Base-by-base conservation (phyloP, 495 filamentous ascomycete species). In the Xylaria venustula region DNA sequence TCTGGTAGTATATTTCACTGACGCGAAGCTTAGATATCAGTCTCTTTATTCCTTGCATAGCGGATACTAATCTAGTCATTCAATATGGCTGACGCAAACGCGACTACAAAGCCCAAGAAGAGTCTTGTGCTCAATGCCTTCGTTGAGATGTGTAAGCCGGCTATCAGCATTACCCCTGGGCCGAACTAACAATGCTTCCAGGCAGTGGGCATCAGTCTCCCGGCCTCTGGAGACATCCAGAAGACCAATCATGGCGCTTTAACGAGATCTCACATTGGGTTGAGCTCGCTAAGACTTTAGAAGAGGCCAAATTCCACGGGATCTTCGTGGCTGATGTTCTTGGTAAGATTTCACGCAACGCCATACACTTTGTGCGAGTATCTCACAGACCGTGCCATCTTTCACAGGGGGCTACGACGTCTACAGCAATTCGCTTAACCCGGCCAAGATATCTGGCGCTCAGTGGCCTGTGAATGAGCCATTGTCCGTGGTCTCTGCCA, bases 401-500 rank as follows among this genome's bases (percentile, higher is more conserved):
- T 49, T 32, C 25, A 49, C 15, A 74, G 72, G 72, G 12, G 86
- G 85, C 1, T 88, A 90, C 65, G 87, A 90, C 67, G 84, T 88
- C 5, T 90, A 88, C 66, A 82, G 81, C 36, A 67, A 78, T 14
- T 85, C 84, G 6, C 74, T 88, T 0, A 80, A 80, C 11, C 81
- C 86, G 0, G 83, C 84, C 7, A 78, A 87, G 32, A 60, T 77
- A 28, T 81, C 85, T 2, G 87, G 84, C 8, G 83, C 87, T 0
- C 86, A 90, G 69, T 89, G 86, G 84, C 87, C 87, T 0, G 85
- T 88, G 2, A 87, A 85, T 45, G 77, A 81, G 48, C 78, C 73
- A 22, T 67, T 74, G 15, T 72, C 68, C 5, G 73, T 81, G 15
- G 75, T 81, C 40, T 69, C 80, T 0, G 79, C 79, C 22, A 80